Conservation (phyloP, 768 basidiomycete genomes). For the Mrakia frigida region DNA sequence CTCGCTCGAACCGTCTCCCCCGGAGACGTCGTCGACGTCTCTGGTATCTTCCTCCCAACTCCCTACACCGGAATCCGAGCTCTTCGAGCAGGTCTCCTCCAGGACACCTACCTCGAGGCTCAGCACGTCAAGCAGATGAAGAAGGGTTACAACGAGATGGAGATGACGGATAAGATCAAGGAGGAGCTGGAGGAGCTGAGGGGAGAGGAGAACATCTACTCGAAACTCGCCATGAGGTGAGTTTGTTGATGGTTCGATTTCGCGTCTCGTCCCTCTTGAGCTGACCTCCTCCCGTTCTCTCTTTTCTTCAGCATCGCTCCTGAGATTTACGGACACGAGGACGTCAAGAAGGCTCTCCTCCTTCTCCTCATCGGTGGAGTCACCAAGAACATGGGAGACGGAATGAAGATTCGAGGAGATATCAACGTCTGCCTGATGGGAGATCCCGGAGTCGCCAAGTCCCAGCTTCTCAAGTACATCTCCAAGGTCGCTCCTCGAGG, state of each 20-base stretch:
- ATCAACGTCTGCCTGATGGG: constrained; percentile 98
- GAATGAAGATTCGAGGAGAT: constrained; percentile 98
- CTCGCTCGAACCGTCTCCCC: constrained; percentile 88
- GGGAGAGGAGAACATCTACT: constrained; percentile 73
- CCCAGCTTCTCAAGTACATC: constrained; percentile 94
- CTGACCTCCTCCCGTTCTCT: neutral
- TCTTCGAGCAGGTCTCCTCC: constrained; percentile 88
- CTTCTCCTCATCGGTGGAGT: constrained; percentile 91
- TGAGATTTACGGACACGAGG: constrained; percentile 95
- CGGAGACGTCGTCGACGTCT: constrained; percentile 89
- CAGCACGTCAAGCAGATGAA: constrained; percentile 91
- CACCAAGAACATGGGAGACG: constrained; percentile 90
- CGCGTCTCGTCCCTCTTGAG: neutral
- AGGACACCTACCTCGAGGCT: constrained; percentile 91
- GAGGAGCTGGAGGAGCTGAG: constrained; percentile 63
- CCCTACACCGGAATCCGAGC: constrained; percentile 98
- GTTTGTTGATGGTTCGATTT: neutral
- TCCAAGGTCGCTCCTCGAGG: constrained; percentile 97
- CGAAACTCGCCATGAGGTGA: constrained; percentile 63
- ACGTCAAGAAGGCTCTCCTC: constrained; percentile 93
- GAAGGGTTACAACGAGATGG: constrained; percentile 95
- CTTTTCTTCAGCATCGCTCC: constrained; percentile 70
- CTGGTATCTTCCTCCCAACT: constrained; percentile 95
- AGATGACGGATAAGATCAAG: constrained; percentile 77
- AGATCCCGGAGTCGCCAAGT: constrained; percentile 98